phyloP scores from a whole-genome alignment of 2,329 filamentous ascomycete genomes.

The Trichothecium sympodiale region DNA sequence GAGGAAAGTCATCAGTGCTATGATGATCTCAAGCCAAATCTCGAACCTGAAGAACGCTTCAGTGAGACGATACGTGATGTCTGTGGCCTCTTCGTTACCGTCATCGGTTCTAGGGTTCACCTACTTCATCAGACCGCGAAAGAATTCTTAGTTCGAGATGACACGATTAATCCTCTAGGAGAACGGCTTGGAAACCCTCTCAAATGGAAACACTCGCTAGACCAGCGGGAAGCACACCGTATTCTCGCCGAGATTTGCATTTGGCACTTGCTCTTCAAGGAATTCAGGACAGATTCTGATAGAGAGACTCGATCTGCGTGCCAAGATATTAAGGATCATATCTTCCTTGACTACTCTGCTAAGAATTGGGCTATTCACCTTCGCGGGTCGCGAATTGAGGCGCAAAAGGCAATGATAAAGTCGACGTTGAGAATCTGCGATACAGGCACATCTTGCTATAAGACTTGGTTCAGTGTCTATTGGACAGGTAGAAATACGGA shows the following conservation, averaged over 20 bases:
- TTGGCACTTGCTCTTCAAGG: slow-evolving; percentile 2
- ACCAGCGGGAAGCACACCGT: slow-evolving; percentile 5
- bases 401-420: too few relatives aligned
- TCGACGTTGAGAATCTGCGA: too few relatives aligned
- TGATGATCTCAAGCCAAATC: background rate
- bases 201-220: slow-evolving; percentile 8
- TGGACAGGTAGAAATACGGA: too few relatives aligned
- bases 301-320: too few relatives aligned
- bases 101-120: slow-evolving; percentile 10
- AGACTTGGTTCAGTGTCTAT: too few relatives aligned
- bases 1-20: background rate
- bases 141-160: slow-evolving; percentile 9
- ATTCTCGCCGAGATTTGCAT: slow-evolving; percentile 10
- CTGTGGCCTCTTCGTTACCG: slow-evolving; percentile 5
- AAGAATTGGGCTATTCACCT: slow-evolving; percentile 7
- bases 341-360: slow-evolving; percentile 8
- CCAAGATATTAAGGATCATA: background rate
- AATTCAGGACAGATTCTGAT: slow-evolving; percentile 3
- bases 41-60: background rate
- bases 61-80: background rate
- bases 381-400: too few relatives aligned
- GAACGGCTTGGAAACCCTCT: background rate
- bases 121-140: slow-evolving; percentile 13
- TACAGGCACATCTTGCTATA: too few relatives aligned
- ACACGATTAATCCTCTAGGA: too few relatives aligned